Evolutionary conservation across 2,329 filamentous ascomycete species (phyloP), one percentile per base, ranked within the genome.

Genomic region (Didymella pomorum): DNA sequence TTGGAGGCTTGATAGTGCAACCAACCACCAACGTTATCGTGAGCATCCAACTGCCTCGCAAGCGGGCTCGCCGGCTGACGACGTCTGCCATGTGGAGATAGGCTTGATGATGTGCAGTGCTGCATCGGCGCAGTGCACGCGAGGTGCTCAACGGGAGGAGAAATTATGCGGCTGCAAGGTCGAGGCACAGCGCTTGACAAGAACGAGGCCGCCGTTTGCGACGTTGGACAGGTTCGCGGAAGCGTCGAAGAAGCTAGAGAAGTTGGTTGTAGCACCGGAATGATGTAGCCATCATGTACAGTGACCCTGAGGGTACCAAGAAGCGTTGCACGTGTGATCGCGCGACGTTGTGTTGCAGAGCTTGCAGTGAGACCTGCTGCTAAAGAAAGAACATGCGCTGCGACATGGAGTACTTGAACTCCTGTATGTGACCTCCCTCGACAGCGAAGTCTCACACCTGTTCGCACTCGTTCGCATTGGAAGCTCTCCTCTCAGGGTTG

Each of bases 111-210:
- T 70, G 65, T 70, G 69, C 71, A 71, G 60, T 49, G 41, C 28
- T 60, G 49, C 49, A 49, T 50, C 51, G 42, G 52, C 56, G 57
- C 54, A 47, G 35, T 56, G 58, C 61, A 62, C 47, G 33, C 46
- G 44, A 49, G 50, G 11, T 53, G 45, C 45, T 58, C 60, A 59
- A 59, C 61, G 63, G 56, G 51, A 62, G 59, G 58, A 64, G 44
- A 62, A 55, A 42, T 33, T 45, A 51, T 51, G 43, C 58, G 60
- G 46, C 48, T 58, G 56, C 59, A 64, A 44, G 44, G 52, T 62
- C 46, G 59, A 66, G 67, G 67, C 68, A 70, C 67, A 64, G 69
- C 68, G 66, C 66, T 62, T 75, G 59, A 58, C 42, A 52, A 53
- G 52, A 58, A 42, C 56, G 50, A 58, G 51, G 56, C 45, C 46